Base-by-base conservation (phyloP, 148 eudicot genomes). In the Camellia sinensis region DNA sequence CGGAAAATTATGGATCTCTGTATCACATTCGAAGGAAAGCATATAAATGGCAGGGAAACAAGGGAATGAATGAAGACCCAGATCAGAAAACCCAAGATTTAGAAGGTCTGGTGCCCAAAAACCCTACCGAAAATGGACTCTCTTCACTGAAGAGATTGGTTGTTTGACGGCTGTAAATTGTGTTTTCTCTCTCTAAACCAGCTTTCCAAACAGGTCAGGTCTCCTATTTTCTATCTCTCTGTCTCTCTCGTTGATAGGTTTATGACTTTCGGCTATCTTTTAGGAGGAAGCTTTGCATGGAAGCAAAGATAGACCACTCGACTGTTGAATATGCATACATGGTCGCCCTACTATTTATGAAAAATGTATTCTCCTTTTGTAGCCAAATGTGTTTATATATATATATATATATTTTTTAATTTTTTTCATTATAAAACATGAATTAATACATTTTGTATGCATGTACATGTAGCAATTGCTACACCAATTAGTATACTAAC, bases 91-190 rank as follows among this genome's bases (percentile, higher is more conserved):
- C 44, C 48, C 59, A 52, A 46, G 56, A 5, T 70, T 45, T n/a
- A 44, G 21, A 74, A 74, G 65, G 80, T 83, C 82, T 80, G 71
- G 52, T 44, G 19, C 21, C 9, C 13, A 54, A 44, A 64, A 73
- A 62, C 22, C 10, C 65, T 9, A 29, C 63, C 5, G 53, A 68
- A 1, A 68, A 6, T 29, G 46, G n/a, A 18, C 8, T 44, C 14
- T 59, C n/a, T 19, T 6, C 45, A 5, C 5, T 37, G 54, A 54
- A 54, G 66, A 40, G 66, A 61, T 57, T 57, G 67, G 76, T 79
- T 18, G 56, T 29, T 4, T 71, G 75, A 21, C 67, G 66, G 21
- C 13, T 79, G 14, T 59, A 54, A 29, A n/a, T 57, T 29, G 21
- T 43, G 50, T 22, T 48, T 45, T 53, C 43, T 69, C 19, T 46